Percentiles rank a stretch among this genome's conserved stretches.
Conservation (phyloP, 768 basidiomycete genomes). For the Rhizopogon vulgaris region DNA sequence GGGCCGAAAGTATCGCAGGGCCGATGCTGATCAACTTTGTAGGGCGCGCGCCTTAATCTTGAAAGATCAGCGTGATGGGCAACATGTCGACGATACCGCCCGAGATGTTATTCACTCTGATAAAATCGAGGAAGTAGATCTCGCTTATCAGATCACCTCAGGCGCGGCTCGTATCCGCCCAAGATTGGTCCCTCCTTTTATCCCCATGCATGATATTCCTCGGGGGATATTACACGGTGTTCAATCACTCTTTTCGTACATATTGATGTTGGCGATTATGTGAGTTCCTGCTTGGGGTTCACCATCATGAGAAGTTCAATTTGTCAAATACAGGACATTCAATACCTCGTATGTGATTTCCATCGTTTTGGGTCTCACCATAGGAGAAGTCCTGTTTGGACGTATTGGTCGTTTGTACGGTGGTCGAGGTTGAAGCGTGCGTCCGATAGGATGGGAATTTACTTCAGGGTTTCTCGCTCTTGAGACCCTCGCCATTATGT, state of each 20-base stretch:
- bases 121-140: slow-evolving; percentile 7
- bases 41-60: slow-evolving; percentile 10
- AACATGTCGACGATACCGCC: not conserved
- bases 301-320: not conserved
- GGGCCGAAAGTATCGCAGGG: not conserved
- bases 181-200: slow-evolving; percentile 53
- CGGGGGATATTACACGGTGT: slow-evolving; percentile 61
- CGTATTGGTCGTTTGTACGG: slow-evolving; percentile 32
- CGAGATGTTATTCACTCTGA: not conserved
- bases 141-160: not conserved
- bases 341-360: slow-evolving; percentile 72
- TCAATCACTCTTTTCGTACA: slow-evolving; percentile 58
- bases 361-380: slow-evolving; percentile 60
- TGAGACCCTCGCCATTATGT: too few relatives aligned
- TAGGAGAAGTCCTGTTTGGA: slow-evolving; percentile 73
- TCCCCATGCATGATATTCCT: slow-evolving; percentile 57
- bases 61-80: not conserved
- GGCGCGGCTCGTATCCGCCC: slow-evolving; percentile 21
- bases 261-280: slow-evolving; percentile 81
- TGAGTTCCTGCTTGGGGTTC: slow-evolving; percentile 29
- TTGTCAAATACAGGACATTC: slow-evolving; percentile 59
- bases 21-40: not conserved
- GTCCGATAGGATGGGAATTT: too few relatives aligned
- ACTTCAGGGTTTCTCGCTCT: too few relatives aligned
- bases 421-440: not conserved